A percentile compares a stretch with the other conserved stretches of the same genome.
Evolutionary conservation across 805 yeast genomes (phyloP).

Genomic region (Peterozyma xylosa): DNA sequence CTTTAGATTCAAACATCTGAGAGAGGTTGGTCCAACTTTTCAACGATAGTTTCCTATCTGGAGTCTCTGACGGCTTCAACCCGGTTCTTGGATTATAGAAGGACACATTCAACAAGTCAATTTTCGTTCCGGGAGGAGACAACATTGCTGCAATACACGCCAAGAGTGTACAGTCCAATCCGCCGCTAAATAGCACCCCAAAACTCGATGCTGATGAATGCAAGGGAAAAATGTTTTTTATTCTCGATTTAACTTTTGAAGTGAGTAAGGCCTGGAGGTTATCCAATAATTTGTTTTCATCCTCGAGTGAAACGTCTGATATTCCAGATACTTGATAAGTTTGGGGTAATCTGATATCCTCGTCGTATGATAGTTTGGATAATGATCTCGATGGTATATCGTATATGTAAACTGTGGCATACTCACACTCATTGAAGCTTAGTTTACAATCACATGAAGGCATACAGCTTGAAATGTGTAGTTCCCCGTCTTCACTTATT

Average conservation of each 20-base stretch:
- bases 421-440: conserved; percentile 45
- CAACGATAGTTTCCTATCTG: conserved; percentile 76
- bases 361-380: conserved; percentile 10
- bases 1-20: conserved; percentile 26
- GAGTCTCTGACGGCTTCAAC: conserved; percentile 54
- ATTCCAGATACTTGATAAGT: conserved; percentile 10
- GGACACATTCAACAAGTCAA: conserved; percentile 88
- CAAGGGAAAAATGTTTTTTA: conserved; percentile 54
- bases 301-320: neutral
- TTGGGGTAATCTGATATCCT: conserved; percentile 10
- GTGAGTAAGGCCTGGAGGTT: conserved; percentile 22
- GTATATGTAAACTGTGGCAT: conserved; percentile 40
- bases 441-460: conserved; percentile 20
- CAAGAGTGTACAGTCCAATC: conserved; percentile 83
- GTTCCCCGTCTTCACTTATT: conserved; percentile 19
- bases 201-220: conserved; percentile 29
- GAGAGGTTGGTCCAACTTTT: conserved; percentile 49
- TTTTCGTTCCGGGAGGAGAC: conserved; percentile 21
- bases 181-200: conserved; percentile 85
- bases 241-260: conserved; percentile 38
- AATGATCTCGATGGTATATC: conserved; percentile 20
- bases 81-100: conserved; percentile 84
- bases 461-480: conserved; percentile 42
- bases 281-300: conserved; percentile 3
- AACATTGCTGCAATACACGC: conserved; percentile 44